These are phyloP conservation scores for Melaleuca alternifolia DNA, from an alignment of 345 rosid species.

Conservation along the genomic window DNA sequence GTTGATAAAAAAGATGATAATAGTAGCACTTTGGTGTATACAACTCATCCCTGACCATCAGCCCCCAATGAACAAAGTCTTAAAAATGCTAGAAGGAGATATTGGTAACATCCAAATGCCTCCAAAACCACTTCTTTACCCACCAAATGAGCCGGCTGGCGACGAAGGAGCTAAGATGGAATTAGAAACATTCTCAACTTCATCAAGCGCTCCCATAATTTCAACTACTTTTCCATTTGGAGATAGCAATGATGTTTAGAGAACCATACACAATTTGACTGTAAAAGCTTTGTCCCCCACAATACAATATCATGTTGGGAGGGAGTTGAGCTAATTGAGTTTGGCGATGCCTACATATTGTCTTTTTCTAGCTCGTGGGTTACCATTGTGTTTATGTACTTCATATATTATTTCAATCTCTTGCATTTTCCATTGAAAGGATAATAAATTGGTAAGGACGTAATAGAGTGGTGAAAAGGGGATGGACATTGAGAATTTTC, in stretches of 20 bases:
- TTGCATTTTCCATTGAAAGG: not conserved
- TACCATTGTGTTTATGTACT: not conserved
- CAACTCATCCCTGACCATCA: not conserved
- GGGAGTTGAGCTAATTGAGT: not conserved
- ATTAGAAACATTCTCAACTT: not conserved
- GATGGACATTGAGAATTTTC: not conserved
- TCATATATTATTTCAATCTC: not conserved
- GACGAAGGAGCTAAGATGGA: not conserved
- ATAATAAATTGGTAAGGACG: not conserved
- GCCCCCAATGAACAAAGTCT: not conserved
- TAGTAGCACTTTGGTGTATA: not conserved
- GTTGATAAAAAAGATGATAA: not conserved
- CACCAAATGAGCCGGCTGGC: accelerated
- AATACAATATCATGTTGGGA: not conserved
- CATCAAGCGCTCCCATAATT: not conserved
- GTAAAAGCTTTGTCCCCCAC: not conserved
- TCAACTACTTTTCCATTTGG: not conserved
- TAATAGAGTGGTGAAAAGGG: not conserved
- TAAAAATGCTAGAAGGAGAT: not conserved
- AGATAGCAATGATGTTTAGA: not conserved
- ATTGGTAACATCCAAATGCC: not conserved
- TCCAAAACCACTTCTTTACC: not conserved
- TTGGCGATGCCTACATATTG: not conserved
- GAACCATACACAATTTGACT: not conserved
- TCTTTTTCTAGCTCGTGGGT: not conserved